phyloP scores from a whole-genome alignment of 2,329 filamentous ascomycete genomes.

The Neonectria coccinea region DNA sequence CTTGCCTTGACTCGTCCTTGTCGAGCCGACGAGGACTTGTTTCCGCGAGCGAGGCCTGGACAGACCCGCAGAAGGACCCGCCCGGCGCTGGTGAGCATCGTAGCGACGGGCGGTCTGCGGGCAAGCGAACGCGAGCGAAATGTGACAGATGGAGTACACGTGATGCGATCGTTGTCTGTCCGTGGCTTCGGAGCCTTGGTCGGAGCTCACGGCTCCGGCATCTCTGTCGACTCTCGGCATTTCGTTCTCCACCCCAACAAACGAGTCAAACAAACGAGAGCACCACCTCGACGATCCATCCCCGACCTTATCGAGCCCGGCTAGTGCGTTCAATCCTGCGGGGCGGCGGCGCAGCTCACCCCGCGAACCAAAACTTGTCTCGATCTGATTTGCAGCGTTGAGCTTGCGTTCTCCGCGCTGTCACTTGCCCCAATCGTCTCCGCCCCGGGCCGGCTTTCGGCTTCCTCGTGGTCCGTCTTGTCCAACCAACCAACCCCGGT shows the following conservation, averaged over 20 bases:
- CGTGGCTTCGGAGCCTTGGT: neutral
- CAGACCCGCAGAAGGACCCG: neutral
- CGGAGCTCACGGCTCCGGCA: neutral
- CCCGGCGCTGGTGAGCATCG: neutral
- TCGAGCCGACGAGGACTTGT: neutral
- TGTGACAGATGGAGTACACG: neutral
- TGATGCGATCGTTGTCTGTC: neutral
- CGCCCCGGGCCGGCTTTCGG: conserved; percentile 21
- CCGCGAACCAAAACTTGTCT: neutral
- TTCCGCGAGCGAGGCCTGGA: neutral
- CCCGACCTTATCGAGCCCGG: neutral
- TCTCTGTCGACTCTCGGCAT: neutral
- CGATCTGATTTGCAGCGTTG: neutral
- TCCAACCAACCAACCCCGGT: conserved; percentile 1
- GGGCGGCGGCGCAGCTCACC: neutral
- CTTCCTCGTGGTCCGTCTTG: conserved; percentile 6
- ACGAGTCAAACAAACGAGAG: neutral
- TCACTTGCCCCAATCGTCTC: conserved; percentile 17
- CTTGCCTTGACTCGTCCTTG: too few relatives aligned
- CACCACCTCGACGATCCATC: neutral
- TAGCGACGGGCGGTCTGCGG: neutral
- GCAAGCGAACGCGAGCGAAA: conserved; percentile 1
- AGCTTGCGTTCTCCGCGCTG: conserved; percentile 8
- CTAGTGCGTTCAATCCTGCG: too few relatives aligned
- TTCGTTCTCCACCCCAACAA: neutral